Base-by-base conservation (phyloP, 495 filamentous ascomycete genomes). In the Articulospora tetracladia region DNA sequence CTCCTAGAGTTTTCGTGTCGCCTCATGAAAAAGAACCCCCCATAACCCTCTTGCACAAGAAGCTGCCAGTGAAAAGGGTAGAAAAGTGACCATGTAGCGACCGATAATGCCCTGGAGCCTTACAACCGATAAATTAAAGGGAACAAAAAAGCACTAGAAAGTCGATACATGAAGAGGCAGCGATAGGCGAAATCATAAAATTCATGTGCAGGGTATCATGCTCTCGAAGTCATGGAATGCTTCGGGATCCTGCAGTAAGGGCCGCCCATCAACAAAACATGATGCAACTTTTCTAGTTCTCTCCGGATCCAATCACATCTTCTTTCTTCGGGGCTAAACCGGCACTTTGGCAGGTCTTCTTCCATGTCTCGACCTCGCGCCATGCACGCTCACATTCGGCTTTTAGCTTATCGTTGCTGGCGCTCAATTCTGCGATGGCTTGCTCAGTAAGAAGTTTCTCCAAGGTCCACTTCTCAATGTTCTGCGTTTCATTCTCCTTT, bases 361-460 rank as follows among this genome's bases (percentile, higher is more conserved):
- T 91, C 90, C 91, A 98, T 60, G 86, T 88, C 69, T 90, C 87
- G 26, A 85, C 77, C 70, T 97, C 93, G 34, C 84, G 76, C 77
- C 86, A 89, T 20, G 86, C 84, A 22, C 85, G 78, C 58, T 90
- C 83, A 62, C 83, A 85, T 64, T 93, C 90, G 26, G 78, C 74
- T 77, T 97, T 96, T 60, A 97, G 76, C 71, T 96, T 96, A 57
- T 96, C 90, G 69, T 93, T 94, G 58, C 88, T 91, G 3, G 82
- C 76, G 66, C 88, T 93, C 60, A 98, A 85, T 71, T 98, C 93
- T 24, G 83, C 83, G 61, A 98, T 96, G 19, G 95, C 95, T 71
- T 97, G 92, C 68, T 93, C 92, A 3, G 92, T 94, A 0, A 97
- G 83, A 47, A 98, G 85, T 74, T 97, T 98, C 76, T 96, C 93